Conservation (phyloP, 495 filamentous ascomycete species). For the Entonaema liquescens region DNA sequence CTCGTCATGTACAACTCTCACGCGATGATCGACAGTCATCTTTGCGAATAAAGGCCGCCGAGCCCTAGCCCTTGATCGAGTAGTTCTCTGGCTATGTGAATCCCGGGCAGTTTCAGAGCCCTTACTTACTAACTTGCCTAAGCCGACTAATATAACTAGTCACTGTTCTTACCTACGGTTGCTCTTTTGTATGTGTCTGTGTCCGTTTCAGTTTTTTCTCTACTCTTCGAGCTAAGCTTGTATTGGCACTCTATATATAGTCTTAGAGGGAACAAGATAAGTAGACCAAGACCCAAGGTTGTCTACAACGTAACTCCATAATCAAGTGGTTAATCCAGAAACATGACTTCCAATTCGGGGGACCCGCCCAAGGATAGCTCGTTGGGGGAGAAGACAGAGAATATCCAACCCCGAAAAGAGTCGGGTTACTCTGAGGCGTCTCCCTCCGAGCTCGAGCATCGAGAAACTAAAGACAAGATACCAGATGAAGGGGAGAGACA, state of each 20-base stretch:
- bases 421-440: conserved; percentile 37
- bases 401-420: conserved; percentile 23
- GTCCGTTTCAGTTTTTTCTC: conserved; percentile 6
- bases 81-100: not conserved
- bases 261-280: not conserved
- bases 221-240: conserved; percentile 2
- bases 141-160: conserved; percentile 29
- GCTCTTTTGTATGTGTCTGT: not conserved
- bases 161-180: conserved; percentile 12
- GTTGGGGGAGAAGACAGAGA: conserved; percentile 31
- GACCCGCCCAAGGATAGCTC: conserved; percentile 20
- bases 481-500: conserved; percentile 36
- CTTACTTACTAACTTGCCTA: conserved; percentile 2
- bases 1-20: conserved; percentile 26
- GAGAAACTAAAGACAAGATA: conserved; percentile 19
- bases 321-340: not conserved
- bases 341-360: conserved; percentile 29
- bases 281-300: not conserved
- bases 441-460: conserved; percentile 35
- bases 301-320: not conserved
- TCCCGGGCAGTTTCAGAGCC: not conserved
- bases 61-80: conserved; percentile 5
- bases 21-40: conserved; percentile 35
- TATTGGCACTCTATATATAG: conserved; percentile 1
- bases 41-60: conserved; percentile 18